A percentile compares a stretch with the other conserved stretches of the same genome.
Evolutionary conservation across 257 asterid species (phyloP).

Genomic region (Scutellaria barbata): DNA sequence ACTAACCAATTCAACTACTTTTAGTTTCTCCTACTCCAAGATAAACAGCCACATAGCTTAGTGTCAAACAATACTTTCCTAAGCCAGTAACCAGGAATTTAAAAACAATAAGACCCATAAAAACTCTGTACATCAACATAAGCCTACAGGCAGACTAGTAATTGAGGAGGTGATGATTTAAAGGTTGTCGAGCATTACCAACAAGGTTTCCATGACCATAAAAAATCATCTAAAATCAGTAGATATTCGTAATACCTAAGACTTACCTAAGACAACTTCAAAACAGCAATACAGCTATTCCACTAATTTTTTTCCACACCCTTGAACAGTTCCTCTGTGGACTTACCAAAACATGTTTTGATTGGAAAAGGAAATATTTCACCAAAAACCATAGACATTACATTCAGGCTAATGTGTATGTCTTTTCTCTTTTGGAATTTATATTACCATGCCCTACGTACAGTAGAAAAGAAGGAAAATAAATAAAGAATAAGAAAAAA

Average conservation of each 20-base stretch:
- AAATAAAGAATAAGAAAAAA: no score
- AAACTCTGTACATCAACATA: no score
- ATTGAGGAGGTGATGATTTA: not conserved
- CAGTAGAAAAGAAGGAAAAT: not conserved
- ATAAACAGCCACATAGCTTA: no score
- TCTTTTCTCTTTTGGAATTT: not conserved
- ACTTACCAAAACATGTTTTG: not conserved
- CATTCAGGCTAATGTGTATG: not conserved
- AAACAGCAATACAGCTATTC: not conserved
- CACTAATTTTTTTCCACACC: not conserved
- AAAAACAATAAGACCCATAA: no score
- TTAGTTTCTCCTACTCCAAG: no score
- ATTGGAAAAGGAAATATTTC: no score
- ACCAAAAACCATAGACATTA: not conserved
- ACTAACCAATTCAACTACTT: no score
- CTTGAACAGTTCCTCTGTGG: not conserved
- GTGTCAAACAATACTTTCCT: no score
- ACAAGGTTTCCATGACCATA: not conserved
- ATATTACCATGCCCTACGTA: not conserved
- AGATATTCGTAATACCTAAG: not conserved
- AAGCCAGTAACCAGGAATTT: no score
- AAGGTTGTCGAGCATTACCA: not conserved
- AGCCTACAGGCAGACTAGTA: no score
- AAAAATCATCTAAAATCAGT: not conserved
- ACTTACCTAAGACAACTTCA: not conserved